Conservation (phyloP, 495 filamentous ascomycete species). For the Aspergillus asperescens region DNA sequence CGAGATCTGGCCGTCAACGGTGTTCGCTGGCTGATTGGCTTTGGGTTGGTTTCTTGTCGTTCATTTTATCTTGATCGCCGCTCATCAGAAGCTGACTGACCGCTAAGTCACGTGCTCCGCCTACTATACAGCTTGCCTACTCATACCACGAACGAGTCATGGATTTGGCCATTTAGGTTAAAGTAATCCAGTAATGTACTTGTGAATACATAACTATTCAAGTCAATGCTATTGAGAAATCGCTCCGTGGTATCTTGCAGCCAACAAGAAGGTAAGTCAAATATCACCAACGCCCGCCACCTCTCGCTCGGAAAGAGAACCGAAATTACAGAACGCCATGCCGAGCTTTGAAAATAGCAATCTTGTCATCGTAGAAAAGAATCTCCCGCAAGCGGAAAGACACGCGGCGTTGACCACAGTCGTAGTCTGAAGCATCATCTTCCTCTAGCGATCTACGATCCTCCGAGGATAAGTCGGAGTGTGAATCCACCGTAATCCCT, state of each 20-base stretch:
- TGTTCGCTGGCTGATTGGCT: slow-evolving; percentile 1
- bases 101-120: slow-evolving; percentile 5
- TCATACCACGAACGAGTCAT: too few species aligned
- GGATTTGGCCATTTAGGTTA: not conserved
- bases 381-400: slow-evolving; percentile 74
- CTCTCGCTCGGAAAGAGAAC: slow-evolving; percentile 2
- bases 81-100: slow-evolving; percentile 13
- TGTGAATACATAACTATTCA: not conserved
- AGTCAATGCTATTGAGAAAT: not conserved
- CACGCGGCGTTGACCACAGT: slow-evolving; percentile 43
- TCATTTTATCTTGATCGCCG: slow-evolving; percentile 7
- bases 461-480: slow-evolving; percentile 33
- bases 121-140: not conserved
- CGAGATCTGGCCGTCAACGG: not conserved
- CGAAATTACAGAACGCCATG: slow-evolving; percentile 58
- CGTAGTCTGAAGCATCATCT: slow-evolving; percentile 48
- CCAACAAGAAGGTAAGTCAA: slow-evolving; percentile 5
- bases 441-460: slow-evolving; percentile 42
- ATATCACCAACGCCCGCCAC: slow-evolving; percentile 3
- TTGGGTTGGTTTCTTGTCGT: not conserved
- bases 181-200: not conserved
- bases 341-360: slow-evolving; percentile 75
- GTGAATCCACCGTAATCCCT: slow-evolving; percentile 36
- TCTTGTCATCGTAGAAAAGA: slow-evolving; percentile 83
- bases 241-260: slow-evolving; percentile 17